Base-by-base conservation (phyloP, 2,329 filamentous ascomycete genomes). In the Raffaelea deltoideospora region DNA sequence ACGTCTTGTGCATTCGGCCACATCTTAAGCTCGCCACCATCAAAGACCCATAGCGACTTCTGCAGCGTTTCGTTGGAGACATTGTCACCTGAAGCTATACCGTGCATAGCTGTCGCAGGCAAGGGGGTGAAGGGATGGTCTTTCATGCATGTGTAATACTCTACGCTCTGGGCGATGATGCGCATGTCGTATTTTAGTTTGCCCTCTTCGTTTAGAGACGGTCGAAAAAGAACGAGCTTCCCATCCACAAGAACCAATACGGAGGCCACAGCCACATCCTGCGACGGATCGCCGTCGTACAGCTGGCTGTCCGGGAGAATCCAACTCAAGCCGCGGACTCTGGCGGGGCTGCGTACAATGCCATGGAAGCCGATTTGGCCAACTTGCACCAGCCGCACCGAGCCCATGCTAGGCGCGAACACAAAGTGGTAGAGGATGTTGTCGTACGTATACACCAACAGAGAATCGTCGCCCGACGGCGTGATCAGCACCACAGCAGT, bases 131-230 rank as follows among this genome's bases (percentile, higher is more conserved):
- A 57, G 7, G 74, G 75, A 49, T 92, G 82, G 51, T 98, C 90
- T 44, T 87, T 77, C 75, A 92, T 92, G 48, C 90, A 75, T 37
- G 79, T 79, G 53, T 94, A 95, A 50, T 90, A 96, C 54, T 98
- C 90, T 29, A 96, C 86, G 49, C 93, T 92, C 49, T 95, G 85
- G 11, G 87, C 86, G 51, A 98, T 80, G 41, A 96, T 80, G 10
- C 87, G 80, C 90, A 98, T 98, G 52, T 96, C 88, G 52, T 98
- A 98, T 60, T 95, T 96, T 35, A 95, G 67, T 47, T 86, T 80
- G 5, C 83, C 82, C 31, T 80, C 73, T 34, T 83, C 81, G 35
- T 82, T 87, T 5, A 84, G 65, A 1, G 85, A 87, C 2, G 90
- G 88, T 45, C 92, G 85, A 34, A 98, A 67, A 27, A 96, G 63